Evolutionary conservation across 192 early-diverging fungal genomes (phyloP).

Genomic region (Umbelopsis sp.): DNA sequence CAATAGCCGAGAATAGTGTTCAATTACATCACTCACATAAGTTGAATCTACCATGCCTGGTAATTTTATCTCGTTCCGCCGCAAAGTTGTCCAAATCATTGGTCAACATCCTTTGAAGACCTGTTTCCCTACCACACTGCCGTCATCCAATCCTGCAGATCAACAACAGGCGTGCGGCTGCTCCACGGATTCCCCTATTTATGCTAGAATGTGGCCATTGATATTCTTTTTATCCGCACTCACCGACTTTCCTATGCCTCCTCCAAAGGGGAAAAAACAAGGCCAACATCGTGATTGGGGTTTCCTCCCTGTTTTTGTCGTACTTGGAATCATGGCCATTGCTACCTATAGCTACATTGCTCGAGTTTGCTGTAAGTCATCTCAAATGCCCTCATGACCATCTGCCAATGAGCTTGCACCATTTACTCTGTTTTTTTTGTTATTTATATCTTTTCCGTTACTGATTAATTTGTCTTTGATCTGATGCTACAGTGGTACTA

Average conservation of each 20-base stretch:
- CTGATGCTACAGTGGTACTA: constrained; percentile 21
- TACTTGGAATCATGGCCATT: constrained; percentile 22
- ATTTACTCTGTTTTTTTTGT: not conserved
- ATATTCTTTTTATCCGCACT: constrained; percentile 29
- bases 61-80: not conserved
- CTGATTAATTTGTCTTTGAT: not conserved
- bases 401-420: not conserved
- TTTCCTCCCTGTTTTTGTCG: constrained; percentile 26
- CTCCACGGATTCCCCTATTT: constrained; percentile 16
- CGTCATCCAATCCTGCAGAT: constrained; percentile 13
- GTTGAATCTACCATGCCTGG: not conserved
- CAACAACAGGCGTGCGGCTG: constrained; percentile 10
- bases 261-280: constrained; percentile 24
- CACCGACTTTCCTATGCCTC: constrained; percentile 25
- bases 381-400: not conserved
- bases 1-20: not conserved
- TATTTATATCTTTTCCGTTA: not conserved
- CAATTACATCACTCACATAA: not conserved
- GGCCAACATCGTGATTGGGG: constrained; percentile 30
- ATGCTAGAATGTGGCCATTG: constrained; percentile 17
- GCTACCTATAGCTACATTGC: constrained; percentile 26
- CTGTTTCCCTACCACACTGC: constrained; percentile 5
- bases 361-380: constrained; percentile 25
- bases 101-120: constrained; percentile 17
- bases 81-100: not conserved